phyloP scores from a whole-genome alignment of 1,139 yeast genomes.

The Candida sp. region DNA sequence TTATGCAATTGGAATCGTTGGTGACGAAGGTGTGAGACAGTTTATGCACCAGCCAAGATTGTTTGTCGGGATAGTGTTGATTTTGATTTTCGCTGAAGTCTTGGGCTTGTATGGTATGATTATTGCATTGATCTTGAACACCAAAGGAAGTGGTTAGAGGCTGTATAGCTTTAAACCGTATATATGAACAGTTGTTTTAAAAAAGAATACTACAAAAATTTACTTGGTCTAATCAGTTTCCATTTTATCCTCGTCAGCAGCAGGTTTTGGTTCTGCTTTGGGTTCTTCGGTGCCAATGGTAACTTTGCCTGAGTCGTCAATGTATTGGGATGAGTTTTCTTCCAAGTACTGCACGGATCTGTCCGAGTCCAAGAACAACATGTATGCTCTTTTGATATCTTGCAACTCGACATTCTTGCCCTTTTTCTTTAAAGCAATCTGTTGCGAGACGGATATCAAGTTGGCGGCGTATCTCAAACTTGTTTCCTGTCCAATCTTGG shows the following conservation, averaged over 20 bases:
- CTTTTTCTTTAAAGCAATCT: slow-evolving; percentile 84
- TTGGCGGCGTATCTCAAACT: slow-evolving; percentile 93
- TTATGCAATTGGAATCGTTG: slow-evolving; percentile 97
- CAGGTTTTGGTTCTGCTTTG: slow-evolving; percentile 14
- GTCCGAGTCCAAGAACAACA: slow-evolving; percentile 84
- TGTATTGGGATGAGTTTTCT: slow-evolving; percentile 68
- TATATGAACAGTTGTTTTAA: not conserved
- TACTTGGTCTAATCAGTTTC: slow-evolving; percentile 39
- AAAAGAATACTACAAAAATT: not conserved
- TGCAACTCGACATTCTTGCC: slow-evolving; percentile 70
- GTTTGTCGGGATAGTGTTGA: slow-evolving; percentile 96
- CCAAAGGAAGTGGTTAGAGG: slow-evolving; percentile 69
- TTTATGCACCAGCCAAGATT: slow-evolving; percentile 96
- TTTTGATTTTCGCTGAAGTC: slow-evolving; percentile 98
- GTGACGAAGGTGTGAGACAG: slow-evolving; percentile 99
- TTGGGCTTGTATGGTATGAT: slow-evolving; percentile 97
- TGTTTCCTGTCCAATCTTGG: slow-evolving; percentile 93
- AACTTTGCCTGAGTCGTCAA: slow-evolving; percentile 74
- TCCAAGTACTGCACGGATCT: slow-evolving; percentile 85
- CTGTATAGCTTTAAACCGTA: not conserved
- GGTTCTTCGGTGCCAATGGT: slow-evolving; percentile 39
- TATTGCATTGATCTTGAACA: slow-evolving; percentile 87
- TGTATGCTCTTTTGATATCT: slow-evolving; percentile 88
- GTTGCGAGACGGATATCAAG: slow-evolving; percentile 87
- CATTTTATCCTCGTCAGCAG: slow-evolving; percentile 45